A percentile compares a stretch with the other conserved stretches of the same genome.
phyloP scores from a whole-genome alignment of 208 protist species.

The Crithidia acanthocephali region DNA sequence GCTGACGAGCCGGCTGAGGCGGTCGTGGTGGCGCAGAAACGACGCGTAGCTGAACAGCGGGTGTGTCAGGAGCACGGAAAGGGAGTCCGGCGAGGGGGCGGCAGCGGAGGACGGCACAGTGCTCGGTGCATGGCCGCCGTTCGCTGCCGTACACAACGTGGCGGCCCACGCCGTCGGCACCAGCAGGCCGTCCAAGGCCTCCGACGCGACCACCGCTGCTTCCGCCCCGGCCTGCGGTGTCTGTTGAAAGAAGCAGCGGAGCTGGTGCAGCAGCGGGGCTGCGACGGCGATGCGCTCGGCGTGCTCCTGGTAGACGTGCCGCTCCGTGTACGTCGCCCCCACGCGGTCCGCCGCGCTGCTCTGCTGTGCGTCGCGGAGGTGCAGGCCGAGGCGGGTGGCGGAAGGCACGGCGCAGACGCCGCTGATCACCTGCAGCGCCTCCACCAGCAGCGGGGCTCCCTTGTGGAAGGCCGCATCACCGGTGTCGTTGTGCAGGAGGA shows the following conservation, averaged over 20 bases:
- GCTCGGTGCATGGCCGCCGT: not conserved
- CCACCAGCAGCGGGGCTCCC: slow-evolving; percentile 59
- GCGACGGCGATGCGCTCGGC: slow-evolving; percentile 15
- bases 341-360: slow-evolving; percentile 1
- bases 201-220: slow-evolving; percentile 1
- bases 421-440: slow-evolving; percentile 60
- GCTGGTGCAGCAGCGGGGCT: slow-evolving; percentile 9
- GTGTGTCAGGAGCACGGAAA: not conserved
- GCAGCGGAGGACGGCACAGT: not conserved
- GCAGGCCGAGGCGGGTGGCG: slow-evolving; percentile 35
- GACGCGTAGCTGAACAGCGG: slow-evolving; percentile 52
- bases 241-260: slow-evolving; percentile 21
- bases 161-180: slow-evolving; percentile 18
- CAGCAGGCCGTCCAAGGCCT: slow-evolving; percentile 24
- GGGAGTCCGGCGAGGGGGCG: not conserved
- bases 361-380: slow-evolving; percentile 27
- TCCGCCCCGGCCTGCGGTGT: not conserved
- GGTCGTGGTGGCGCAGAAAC: slow-evolving; percentile 45
- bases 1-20: slow-evolving; percentile 44
- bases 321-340: slow-evolving; percentile 28
- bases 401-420: slow-evolving; percentile 34
- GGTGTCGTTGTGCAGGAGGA: slow-evolving; percentile 69
- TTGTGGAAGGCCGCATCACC: slow-evolving; percentile 60
- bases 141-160: not conserved
- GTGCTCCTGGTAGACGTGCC: slow-evolving; percentile 28